Base-by-base conservation (phyloP, 2,329 filamentous ascomycete species). In the Mycosphaerella sp. region DNA sequence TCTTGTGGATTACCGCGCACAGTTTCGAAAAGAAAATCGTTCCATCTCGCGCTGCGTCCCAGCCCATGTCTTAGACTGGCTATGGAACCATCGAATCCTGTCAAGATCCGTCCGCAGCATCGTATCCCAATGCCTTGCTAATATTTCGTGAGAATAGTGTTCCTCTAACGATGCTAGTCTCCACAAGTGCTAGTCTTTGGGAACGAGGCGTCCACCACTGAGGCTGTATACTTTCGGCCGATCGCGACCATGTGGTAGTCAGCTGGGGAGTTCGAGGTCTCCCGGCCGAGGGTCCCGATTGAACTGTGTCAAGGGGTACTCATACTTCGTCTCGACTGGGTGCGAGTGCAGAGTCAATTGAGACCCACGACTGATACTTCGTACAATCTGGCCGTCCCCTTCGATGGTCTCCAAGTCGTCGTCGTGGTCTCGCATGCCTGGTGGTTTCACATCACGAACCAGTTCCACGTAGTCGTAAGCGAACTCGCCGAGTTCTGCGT, bases 381-480 rank as follows among this genome's bases (percentile, higher is more conserved):
- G 34, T 25, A 49, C 39, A 18, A 41, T 49, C 35, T 35, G 32
- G 2, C 27, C 28, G 18, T 49, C 51, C 10, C 40, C 51, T 27
- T 49, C 51, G 27, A 39, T 46, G 34, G 28, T 35, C 14, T 37
- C 36, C 13, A 49, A 41, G 30, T 49, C 41, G 2, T 39, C 36
- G 2, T 39, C 27, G 41, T 49, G 35, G 18, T 53, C 51, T 40
- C 41, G 34, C 39, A 53, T 45, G 34, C 42, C 48, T 4, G 44
- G 28, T 5, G 65, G 62, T 44, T 63, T 72, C 42, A 89, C 80
- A 61, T 90, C 85, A 56, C 87, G 77, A 16, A 80, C 85, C 58
- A 93, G 75, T 75, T 94, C 89, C 59, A 95, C 87, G 62, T 94
- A 95, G 70, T 95, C 89, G 68, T 95, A 95, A n/a, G 88, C 89